These are phyloP conservation scores for Triticum dicoccoides DNA, from an alignment of 176 grass and related monocot species.

Conservation along the genomic window DNA sequence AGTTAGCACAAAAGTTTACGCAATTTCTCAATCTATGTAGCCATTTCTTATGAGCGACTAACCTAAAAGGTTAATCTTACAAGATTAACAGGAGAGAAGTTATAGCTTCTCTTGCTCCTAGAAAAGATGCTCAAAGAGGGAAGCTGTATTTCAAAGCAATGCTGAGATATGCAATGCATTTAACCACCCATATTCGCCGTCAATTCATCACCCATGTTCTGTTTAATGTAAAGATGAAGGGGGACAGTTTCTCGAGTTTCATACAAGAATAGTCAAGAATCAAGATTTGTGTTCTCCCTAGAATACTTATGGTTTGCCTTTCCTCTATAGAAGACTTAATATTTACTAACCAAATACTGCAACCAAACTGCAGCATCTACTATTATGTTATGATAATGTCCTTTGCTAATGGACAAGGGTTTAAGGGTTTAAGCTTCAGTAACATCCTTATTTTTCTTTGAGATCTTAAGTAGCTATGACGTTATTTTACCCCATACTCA, in stretches of 20 bases:
- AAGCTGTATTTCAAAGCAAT: neutral
- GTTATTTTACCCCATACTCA: neutral
- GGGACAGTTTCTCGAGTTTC: conserved; percentile 32
- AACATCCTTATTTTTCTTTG: neutral
- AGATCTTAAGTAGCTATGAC: neutral
- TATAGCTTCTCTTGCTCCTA: no score
- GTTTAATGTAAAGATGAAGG: neutral
- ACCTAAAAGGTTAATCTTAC: conserved; percentile 16
- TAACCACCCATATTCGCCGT: conserved; percentile 18
- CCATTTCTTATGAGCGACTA: conserved; percentile 25
- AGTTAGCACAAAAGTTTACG: no score
- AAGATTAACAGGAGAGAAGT: neutral
- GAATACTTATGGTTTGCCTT: conserved; percentile 3
- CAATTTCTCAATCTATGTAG: neutral
- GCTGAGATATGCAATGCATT: conserved; percentile 31
- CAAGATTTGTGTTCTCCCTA: neutral
- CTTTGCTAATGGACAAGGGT: neutral
- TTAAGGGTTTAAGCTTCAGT: neutral
- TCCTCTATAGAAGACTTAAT: neutral
- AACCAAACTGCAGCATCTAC: conserved; percentile 6
- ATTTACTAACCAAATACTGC: neutral
- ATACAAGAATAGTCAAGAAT: conserved; percentile 10
- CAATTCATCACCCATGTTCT: conserved; percentile 41
- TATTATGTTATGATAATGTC: neutral
- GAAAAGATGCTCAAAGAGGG: neutral